Evolutionary conservation across 83 land plant species (phyloP).

Genomic region (Diphasiastrum complanatum): DNA sequence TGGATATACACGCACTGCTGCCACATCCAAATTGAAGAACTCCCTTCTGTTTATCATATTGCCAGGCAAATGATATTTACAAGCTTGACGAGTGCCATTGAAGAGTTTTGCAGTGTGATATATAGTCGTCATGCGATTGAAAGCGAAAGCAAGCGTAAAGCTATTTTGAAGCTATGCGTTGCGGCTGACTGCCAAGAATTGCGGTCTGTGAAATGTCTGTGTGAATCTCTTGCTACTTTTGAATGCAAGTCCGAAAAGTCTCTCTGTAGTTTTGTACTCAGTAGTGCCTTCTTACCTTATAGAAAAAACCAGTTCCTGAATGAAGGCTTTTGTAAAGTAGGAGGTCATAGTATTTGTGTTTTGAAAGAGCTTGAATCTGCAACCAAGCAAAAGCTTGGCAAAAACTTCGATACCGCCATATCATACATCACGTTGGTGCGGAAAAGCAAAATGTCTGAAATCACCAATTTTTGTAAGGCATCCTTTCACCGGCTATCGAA

Average conservation of each 20-base stretch:
- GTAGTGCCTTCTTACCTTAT: not conserved
- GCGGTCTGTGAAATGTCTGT: not conserved
- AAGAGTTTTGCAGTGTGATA: not conserved
- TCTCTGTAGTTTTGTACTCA: not conserved
- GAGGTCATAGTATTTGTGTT: constrained; percentile 2
- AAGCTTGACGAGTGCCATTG: constrained; percentile 5
- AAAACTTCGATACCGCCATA: not conserved
- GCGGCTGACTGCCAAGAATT: not conserved
- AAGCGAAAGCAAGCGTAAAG: not conserved
- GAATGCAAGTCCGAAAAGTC: not conserved
- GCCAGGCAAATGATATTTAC: not conserved
- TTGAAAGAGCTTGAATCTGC: constrained; percentile 1
- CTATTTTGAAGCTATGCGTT: constrained; percentile 2
- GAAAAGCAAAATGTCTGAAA: too few species aligned
- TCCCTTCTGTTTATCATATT: constrained; percentile 2
- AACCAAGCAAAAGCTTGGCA: not conserved
- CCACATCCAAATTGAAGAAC: constrained; percentile 8
- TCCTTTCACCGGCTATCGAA: not conserved
- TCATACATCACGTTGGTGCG: too few species aligned
- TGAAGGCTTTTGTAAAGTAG: constrained; percentile 1
- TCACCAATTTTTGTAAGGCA: too few species aligned
- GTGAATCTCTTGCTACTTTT: not conserved
- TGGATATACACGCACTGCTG: constrained; percentile 7
- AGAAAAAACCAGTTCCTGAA: not conserved
- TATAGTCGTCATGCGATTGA: constrained; percentile 2